phyloP scores from a whole-genome alignment of 176 grass and related monocot species.

The Oryza brachyantha region DNA sequence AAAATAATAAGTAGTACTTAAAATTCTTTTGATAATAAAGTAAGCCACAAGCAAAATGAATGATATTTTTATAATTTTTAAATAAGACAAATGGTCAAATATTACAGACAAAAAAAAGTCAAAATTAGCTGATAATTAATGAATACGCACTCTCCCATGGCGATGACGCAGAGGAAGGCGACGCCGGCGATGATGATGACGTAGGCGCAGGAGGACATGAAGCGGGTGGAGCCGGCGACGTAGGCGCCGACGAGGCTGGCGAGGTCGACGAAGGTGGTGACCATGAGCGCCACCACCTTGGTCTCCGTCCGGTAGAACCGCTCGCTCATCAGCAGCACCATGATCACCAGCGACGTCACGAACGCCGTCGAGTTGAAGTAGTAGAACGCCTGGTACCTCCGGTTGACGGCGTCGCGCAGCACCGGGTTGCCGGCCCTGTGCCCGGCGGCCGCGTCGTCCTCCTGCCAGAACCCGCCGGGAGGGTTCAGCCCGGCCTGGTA shows the following conservation, averaged over 20 bases:
- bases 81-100: no score
- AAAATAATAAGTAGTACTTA: no score
- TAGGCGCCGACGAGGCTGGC: conserved; percentile 47
- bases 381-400: conserved; percentile 36
- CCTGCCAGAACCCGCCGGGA: conserved; percentile 52
- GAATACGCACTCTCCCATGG: conserved; percentile 28
- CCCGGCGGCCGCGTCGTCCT: no score
- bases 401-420: background rate
- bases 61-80: no score
- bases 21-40: no score
- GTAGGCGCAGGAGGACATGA: conserved; percentile 22
- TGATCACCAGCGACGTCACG: conserved; percentile 46
- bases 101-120: no score
- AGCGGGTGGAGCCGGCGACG: conserved; percentile 25
- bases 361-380: conserved; percentile 51
- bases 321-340: conserved; percentile 44
- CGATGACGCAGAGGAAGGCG: conserved; percentile 28
- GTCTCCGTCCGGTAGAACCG: conserved; percentile 31
- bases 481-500: conserved; percentile 47
- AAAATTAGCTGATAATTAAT: no score
- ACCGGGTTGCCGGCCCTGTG: conserved; percentile 34
- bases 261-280: conserved; percentile 36
- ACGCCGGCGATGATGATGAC: conserved; percentile 35
- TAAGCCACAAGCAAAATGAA: no score
- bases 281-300: conserved; percentile 36